Percentiles rank a stretch among this genome's conserved stretches.
Conservation (phyloP, 1,284 basidiomycete species). For the Coniferiporia sulphurascens region DNA sequence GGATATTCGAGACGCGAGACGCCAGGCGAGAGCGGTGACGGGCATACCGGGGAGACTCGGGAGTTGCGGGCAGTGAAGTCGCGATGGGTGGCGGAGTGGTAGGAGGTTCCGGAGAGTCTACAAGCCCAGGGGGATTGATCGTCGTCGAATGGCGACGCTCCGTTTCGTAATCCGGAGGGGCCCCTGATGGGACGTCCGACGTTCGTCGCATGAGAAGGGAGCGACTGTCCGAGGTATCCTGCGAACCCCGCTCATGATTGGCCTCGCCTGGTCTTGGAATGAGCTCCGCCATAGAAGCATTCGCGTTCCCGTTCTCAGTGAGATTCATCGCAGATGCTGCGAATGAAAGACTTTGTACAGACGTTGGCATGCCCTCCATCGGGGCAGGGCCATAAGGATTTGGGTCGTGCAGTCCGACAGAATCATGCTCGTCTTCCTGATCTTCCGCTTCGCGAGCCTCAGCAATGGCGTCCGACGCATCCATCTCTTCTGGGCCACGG, state of each 20-base stretch:
- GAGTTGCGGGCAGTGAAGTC: neutral
- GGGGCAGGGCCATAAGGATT: neutral
- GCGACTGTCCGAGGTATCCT: neutral
- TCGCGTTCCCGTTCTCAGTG: neutral
- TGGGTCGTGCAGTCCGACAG: neutral
- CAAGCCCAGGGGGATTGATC: neutral
- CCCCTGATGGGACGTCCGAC: constrained; percentile 11
- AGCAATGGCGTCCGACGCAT: constrained; percentile 15
- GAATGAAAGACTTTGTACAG: neutral
- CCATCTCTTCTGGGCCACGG: constrained; percentile 22
- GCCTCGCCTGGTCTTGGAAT: neutral
- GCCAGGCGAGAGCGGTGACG: constrained; percentile 3
- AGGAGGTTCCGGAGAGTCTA: neutral
- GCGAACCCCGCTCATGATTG: neutral
- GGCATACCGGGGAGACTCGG: neutral
- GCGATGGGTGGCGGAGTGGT: neutral
- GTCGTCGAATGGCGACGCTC: neutral
- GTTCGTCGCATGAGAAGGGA: neutral
- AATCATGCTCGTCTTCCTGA: constrained; percentile 15
- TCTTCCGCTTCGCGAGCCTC: constrained; percentile 17
- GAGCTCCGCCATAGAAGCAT: constrained; percentile 6
- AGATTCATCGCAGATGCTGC: constrained; percentile 4
- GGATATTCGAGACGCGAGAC: constrained; percentile 8
- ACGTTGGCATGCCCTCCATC: neutral
- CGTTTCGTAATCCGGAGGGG: constrained; percentile 14